Conservation (phyloP, 2,329 filamentous ascomycete genomes). For the Pochonia chlamydosporia region DNA sequence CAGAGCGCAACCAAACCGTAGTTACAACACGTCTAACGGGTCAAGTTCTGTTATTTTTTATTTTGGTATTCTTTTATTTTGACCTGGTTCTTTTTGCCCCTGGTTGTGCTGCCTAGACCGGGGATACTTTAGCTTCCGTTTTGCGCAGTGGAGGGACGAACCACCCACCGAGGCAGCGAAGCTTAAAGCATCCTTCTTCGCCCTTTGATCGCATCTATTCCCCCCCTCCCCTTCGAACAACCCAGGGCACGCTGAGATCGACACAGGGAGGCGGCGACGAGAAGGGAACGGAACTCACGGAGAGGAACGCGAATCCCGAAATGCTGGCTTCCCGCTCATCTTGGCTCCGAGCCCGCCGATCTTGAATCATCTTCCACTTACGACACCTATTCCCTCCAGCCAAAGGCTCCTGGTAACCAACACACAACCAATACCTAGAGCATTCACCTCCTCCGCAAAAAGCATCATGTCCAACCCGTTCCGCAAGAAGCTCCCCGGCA, state of each 20-base stretch:
- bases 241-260: too few relatives aligned
- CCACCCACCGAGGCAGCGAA: too few relatives aligned
- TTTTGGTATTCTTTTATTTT: too few relatives aligned
- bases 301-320: not conserved
- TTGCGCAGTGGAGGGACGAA: too few relatives aligned
- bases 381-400: not conserved
- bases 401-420: not conserved
- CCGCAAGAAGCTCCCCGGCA: conserved; percentile 14
- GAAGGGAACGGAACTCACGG: not conserved
- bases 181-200: too few relatives aligned
- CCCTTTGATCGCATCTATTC: too few relatives aligned
- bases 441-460: not conserved
- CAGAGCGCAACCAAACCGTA: not conserved
- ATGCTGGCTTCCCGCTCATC: conserved; percentile 4
- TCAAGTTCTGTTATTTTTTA: too few relatives aligned
- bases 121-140: too few relatives aligned
- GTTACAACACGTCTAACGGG: too few relatives aligned
- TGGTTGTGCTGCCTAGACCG: too few relatives aligned
- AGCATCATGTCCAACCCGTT: conserved; percentile 18
- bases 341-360: conserved; percentile 7
- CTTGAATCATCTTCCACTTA: not conserved
- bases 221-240: too few relatives aligned
- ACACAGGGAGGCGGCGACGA: not conserved
- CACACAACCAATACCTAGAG: not conserved
- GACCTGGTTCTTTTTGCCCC: too few relatives aligned